Evolutionary conservation across 495 filamentous ascomycete genomes (phyloP).

Genomic region (Lasiosphaeris hirsuta): DNA sequence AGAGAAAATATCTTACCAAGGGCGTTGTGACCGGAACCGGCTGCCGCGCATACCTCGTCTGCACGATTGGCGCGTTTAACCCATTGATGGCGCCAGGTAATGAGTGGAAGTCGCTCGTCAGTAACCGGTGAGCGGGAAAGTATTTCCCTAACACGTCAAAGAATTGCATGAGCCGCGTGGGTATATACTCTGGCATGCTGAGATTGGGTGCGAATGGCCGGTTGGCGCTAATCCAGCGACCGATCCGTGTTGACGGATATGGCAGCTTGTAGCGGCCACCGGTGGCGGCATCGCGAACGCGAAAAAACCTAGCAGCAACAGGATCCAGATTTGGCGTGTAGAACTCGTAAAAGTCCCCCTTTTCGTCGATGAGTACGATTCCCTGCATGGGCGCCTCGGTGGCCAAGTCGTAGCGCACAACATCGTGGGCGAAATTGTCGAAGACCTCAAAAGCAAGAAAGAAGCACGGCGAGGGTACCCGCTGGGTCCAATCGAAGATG

Average conservation of each 20-base stretch:
- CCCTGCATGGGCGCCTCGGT: conserved; percentile 81
- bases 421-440: conserved; percentile 97
- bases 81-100: conserved; percentile 80
- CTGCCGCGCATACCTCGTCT: conserved; percentile 81
- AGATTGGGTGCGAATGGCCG: conserved; percentile 71
- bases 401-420: conserved; percentile 75
- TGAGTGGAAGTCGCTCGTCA: conserved; percentile 87
- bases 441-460: conserved; percentile 98
- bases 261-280: conserved; percentile 45
- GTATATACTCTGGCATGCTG: conserved; percentile 84
- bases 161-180: conserved; percentile 92
- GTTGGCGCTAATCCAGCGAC: conserved; percentile 55
- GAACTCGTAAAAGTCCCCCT: conserved; percentile 93
- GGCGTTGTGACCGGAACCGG: conserved; percentile 89
- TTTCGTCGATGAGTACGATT: conserved; percentile 73
- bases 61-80: conserved; percentile 89
- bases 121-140: conserved; percentile 83
- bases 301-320: conserved; percentile 74
- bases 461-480: conserved; percentile 87
- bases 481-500: conserved; percentile 88
- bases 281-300: conserved; percentile 64
- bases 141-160: conserved; percentile 81
- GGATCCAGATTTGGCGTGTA: conserved; percentile 79
- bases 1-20: conserved; percentile 58
- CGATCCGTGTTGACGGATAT: conserved; percentile 54